Evolutionary conservation across 2,329 filamentous ascomycete genomes (phyloP), one percentile per base, ranked within the genome.

Genomic region (Pseudogymnoascus sp.): DNA sequence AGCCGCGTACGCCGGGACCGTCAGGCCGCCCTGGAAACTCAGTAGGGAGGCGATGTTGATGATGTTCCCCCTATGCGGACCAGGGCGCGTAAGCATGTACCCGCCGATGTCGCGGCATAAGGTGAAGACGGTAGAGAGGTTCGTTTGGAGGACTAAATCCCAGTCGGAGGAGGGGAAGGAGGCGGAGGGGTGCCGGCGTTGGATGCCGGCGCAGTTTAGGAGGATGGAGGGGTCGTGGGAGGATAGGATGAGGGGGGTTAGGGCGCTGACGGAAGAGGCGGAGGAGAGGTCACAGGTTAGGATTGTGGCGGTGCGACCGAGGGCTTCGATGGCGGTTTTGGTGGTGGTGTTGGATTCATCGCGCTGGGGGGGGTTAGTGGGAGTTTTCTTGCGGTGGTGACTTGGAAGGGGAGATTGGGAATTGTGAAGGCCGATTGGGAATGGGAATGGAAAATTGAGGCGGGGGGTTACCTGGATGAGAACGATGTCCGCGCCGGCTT

Each of bases 191-290:
- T 94, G 89, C 12, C 91, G 82, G 66, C 86, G 82, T 75, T 96
- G 92, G 72, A 96, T 92, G 25, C 92, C 92, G 16, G 89, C 92
- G 76, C 90, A 93, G 77, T 92, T 96, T 69, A 96, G 78, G 6
- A 96, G 83, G 71, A 95, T 90, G 71, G 90, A 83, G n/a, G 56
- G 56, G 31, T 60, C 56, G 59, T 82, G 82, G 70, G 86, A 84
- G 44, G 79, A 76, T n/a, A 90, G 77, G 63, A 92, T 74, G 18
- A 77, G 76, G 23, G 86, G 83, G 1, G 85, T 77, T 1, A 92
- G 79, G 0, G 76, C 75, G n/a, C 80, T 76, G 62, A 92, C 85
- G 21, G 84, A 83, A 18, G 77, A 70, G n/a, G 78, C 73, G 2
- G 81, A 84, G 40, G 84, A 79, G 25, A 92, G 84, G 75, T 93